Evolutionary conservation across 2,329 filamentous ascomycete genomes (phyloP).

Genomic region (Cryphonectria carpinicola): DNA sequence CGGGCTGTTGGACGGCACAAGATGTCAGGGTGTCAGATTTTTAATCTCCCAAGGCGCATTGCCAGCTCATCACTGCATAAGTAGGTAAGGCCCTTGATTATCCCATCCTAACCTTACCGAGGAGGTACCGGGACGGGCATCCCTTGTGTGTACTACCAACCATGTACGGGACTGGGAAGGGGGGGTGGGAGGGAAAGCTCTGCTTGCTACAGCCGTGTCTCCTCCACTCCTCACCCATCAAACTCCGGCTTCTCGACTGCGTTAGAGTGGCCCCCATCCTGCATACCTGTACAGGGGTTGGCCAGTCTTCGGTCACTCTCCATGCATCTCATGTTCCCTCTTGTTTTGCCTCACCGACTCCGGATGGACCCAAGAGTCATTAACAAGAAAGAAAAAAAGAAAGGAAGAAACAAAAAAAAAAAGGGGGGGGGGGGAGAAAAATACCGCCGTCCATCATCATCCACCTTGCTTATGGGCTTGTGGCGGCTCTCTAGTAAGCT

Average conservation of each 20-base stretch:
- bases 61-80: slow-evolving; percentile 81
- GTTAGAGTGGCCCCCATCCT: slow-evolving; percentile 35
- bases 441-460: slow-evolving; percentile 2
- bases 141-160: background rate
- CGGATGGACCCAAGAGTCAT: slow-evolving; percentile 33
- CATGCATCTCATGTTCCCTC: slow-evolving; percentile 49
- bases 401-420: background rate
- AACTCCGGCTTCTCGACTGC: slow-evolving; percentile 29
- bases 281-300: slow-evolving; percentile 40
- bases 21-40: slow-evolving; percentile 31
- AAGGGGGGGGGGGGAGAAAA: background rate
- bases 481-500: background rate
- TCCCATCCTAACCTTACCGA: slow-evolving; percentile 40
- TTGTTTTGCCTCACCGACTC: slow-evolving; percentile 46
- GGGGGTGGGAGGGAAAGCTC: background rate
- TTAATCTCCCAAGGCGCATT: slow-evolving; percentile 64
- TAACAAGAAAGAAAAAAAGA: background rate
- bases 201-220: slow-evolving; percentile 7
- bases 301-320: slow-evolving; percentile 41
- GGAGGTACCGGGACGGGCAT: slow-evolving; percentile 14
- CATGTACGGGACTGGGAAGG: background rate
- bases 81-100: slow-evolving; percentile 45
- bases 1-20: slow-evolving; percentile 23
- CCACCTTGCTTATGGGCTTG: slow-evolving; percentile 1
- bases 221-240: slow-evolving; percentile 34